A percentile compares a stretch with the other conserved stretches of the same genome.
Evolutionary conservation across 2,329 filamentous ascomycete genomes (phyloP).

Genomic region (Corynespora cassiicola): DNA sequence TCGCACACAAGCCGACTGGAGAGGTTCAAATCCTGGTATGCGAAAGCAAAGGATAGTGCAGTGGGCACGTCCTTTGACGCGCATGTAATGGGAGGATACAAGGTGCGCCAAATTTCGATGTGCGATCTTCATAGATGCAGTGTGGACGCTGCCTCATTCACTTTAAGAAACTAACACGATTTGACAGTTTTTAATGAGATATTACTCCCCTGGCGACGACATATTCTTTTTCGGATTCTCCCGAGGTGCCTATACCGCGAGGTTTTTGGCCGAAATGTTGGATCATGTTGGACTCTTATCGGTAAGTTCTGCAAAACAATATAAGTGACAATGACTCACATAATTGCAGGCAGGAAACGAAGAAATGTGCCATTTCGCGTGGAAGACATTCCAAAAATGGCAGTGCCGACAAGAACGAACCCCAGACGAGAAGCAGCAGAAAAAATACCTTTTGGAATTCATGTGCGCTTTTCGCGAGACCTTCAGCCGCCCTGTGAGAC

Average conservation of each 20-base stretch:
- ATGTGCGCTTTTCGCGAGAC: constrained; percentile 84
- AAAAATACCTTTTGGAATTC: constrained; percentile 71
- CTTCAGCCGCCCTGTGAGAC: constrained; percentile 75
- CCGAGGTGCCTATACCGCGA: constrained; percentile 58
- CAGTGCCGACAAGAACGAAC: constrained; percentile 61
- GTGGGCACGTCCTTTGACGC: constrained; percentile 81
- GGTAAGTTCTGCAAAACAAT: constrained; percentile 25
- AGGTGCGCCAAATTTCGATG: no score
- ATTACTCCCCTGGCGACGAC: constrained; percentile 55
- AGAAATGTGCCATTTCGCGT: constrained; percentile 83
- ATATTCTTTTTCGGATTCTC: constrained; percentile 60
- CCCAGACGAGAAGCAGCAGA: constrained; percentile 55
- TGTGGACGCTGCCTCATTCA: constrained; percentile 73
- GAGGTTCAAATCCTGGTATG: constrained; percentile 70
- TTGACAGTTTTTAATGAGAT: constrained; percentile 55
- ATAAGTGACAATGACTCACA: neutral
- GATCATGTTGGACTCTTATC: constrained; percentile 81
- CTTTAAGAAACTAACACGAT: neutral
- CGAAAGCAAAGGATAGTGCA: constrained; percentile 79
- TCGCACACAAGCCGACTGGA: constrained; percentile 64
- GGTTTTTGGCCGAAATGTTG: constrained; percentile 76
- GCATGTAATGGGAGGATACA: constrained; percentile 84
- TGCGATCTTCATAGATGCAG: no score
- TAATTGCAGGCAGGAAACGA: constrained; percentile 74
- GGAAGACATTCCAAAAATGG: constrained; percentile 81